Conservation (phyloP, 257 asterid genomes). For the Nemophila menziesii region DNA sequence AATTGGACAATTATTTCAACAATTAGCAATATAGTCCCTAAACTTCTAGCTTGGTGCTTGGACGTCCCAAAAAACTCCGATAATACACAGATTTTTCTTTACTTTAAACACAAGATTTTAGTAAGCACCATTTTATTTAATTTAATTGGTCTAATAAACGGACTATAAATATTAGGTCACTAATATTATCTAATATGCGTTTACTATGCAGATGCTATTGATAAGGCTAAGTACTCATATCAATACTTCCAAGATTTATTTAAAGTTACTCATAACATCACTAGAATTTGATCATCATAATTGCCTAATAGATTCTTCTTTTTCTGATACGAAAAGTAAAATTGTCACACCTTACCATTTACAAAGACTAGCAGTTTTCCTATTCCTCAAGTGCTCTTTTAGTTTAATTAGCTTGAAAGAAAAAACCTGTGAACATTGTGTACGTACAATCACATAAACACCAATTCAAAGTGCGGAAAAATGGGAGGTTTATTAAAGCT, state of each 20-base stretch:
- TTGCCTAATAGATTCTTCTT: conserved; percentile 66
- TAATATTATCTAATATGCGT: conserved; percentile 12
- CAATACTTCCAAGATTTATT: conserved; percentile 50
- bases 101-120: conserved; percentile 74
- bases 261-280: conserved; percentile 37
- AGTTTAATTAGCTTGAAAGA: conserved; percentile 24
- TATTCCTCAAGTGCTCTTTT: conserved; percentile 61
- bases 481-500: conserved; percentile 39
- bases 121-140: conserved; percentile 35
- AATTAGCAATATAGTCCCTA: conserved; percentile 41
- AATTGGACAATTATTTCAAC: conserved; percentile 20
- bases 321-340: conserved; percentile 28
- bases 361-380: conserved; percentile 57
- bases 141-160: too few species aligned
- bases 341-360: conserved; percentile 34
- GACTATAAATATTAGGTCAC: too few species aligned
- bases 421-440: conserved; percentile 16
- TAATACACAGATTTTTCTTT: conserved; percentile 34
- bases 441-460: conserved; percentile 16
- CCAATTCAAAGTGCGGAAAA: conserved; percentile 18
- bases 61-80: conserved; percentile 20
- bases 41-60: conserved; percentile 41
- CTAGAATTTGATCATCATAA: conserved; percentile 23
- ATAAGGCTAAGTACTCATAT: conserved; percentile 43
- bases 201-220: conserved; percentile 53